Evolutionary conservation across 2,329 filamentous ascomycete species (phyloP).

Genomic region (Triangularia verruculosa): DNA sequence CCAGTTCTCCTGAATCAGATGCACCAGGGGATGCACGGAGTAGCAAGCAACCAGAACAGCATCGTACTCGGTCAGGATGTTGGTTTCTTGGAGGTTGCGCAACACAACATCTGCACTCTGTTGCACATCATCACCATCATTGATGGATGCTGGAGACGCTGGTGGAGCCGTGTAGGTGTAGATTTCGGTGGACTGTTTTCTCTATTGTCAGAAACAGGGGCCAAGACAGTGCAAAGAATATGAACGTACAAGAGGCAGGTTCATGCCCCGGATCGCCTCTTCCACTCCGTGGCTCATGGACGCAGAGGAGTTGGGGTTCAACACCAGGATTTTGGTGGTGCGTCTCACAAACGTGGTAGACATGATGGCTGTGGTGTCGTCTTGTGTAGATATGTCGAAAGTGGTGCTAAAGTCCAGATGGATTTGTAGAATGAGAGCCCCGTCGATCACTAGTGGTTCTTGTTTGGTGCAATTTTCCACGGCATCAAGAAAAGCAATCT

Average conservation of each 20-base stretch:
- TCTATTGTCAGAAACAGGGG: background rate
- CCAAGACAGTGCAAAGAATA: background rate
- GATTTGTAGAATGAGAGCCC: background rate
- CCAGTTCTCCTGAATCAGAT: slow-evolving; percentile 43
- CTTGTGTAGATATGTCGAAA: background rate
- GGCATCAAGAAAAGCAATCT: background rate
- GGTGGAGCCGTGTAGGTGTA: slow-evolving; percentile 64
- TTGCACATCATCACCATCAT: slow-evolving; percentile 67
- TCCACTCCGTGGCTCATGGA: slow-evolving; percentile 69
- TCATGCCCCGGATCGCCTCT: slow-evolving; percentile 43
- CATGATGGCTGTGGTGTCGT: slow-evolving; percentile 24
- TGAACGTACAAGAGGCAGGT: slow-evolving; percentile 37
- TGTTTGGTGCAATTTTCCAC: background rate
- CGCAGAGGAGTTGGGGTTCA: slow-evolving; percentile 76
- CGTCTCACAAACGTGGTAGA: slow-evolving; percentile 31
- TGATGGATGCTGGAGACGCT: slow-evolving; percentile 69
- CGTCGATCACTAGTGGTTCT: background rate
- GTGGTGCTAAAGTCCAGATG: background rate
- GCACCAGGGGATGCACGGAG: slow-evolving; percentile 76
- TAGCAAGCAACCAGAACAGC: slow-evolving; percentile 88
- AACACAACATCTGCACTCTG: slow-evolving; percentile 62
- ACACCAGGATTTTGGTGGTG: slow-evolving; percentile 57
- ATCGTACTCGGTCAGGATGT: slow-evolving; percentile 52
- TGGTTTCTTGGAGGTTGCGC: slow-evolving; percentile 44
- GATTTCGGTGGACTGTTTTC: slow-evolving; percentile 46